Evolutionary conservation across 2,329 filamentous ascomycete species (phyloP).

Genomic region (Fusarium sp.): DNA sequence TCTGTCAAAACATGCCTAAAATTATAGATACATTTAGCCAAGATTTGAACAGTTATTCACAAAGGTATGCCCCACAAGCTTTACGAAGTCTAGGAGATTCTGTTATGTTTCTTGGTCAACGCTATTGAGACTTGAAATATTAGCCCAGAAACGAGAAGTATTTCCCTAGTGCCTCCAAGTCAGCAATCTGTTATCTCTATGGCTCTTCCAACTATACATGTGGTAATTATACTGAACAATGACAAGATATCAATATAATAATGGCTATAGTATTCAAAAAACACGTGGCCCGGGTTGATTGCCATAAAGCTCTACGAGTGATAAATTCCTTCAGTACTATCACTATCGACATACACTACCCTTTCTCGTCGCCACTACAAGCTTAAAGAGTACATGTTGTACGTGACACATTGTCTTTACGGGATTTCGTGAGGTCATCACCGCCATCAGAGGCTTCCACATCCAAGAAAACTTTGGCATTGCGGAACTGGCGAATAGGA

Average conservation of each 20-base stretch:
- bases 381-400: not conserved
- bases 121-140: not conserved
- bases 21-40: no score
- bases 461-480: not conserved
- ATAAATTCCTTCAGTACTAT: no score
- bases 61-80: no score
- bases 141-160: not conserved
- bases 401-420: conserved; percentile 1
- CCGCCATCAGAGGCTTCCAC: conserved; percentile 2
- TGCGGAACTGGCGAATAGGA: conserved; percentile 39
- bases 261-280: not conserved
- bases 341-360: no score
- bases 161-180: not conserved
- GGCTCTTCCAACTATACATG: not conserved
- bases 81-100: no score
- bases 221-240: not conserved
- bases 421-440: not conserved
- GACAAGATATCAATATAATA: not conserved
- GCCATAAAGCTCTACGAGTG: no score
- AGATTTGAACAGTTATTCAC: no score
- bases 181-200: not conserved
- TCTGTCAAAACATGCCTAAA: no score
- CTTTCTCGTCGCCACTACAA: not conserved
- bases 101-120: not conserved
- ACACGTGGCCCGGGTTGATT: not conserved